Evolutionary conservation across 1,284 basidiomycete species (phyloP), one percentile per base, ranked within the genome.

Genomic region (Ustilago curta): DNA sequence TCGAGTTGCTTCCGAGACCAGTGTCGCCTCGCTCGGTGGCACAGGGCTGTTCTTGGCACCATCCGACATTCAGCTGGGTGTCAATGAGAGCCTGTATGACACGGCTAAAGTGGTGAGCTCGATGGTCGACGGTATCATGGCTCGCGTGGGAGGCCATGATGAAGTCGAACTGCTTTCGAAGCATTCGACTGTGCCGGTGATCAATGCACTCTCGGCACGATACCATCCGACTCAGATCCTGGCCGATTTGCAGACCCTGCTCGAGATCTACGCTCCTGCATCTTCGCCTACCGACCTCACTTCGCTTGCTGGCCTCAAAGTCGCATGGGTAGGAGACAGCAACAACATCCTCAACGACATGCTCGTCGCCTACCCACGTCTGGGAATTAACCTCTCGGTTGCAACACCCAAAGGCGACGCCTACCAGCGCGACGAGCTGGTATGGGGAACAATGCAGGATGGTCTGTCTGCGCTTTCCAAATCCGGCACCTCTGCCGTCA

Each of bases 341-440:
- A 94, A 95, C 71, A 99, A 99, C 85, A 94, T 99, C 57, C 88
- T 97, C 63, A 94, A 98, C 86, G 96, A 99, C 85, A 95, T 99
- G 92, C 90, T 98, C 39, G 96, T 97, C 59, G 90, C 93, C 8
- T 93, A 92, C 82, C 96, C 96, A 39, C 91, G 97, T 42, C 86
- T 99, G 2, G 97, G 97, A 0, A 94, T 96, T 86, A 87, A 91
- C 60, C 85, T 99, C 45, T 90, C 92, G 57, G 88, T 99, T 31
- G 97, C 95, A 27, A 91, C 91, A 9, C 90, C 96, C 73, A 85
- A 89, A 79, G 88, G 88, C n/a, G 21, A 59, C 2, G 65, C 73
- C 43, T 97, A 97, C 84, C 89, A 90, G 32, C 90, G 93, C 19
- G 94, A 95, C 50, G 85, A 88, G 35, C 86, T 89, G 0, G 94